Percentiles rank a stretch among this genome's conserved stretches.
These are phyloP conservation scores for Colletotrichum lupini DNA, from an alignment of 2,329 filamentous ascomycete species.

Conservation along the genomic window DNA sequence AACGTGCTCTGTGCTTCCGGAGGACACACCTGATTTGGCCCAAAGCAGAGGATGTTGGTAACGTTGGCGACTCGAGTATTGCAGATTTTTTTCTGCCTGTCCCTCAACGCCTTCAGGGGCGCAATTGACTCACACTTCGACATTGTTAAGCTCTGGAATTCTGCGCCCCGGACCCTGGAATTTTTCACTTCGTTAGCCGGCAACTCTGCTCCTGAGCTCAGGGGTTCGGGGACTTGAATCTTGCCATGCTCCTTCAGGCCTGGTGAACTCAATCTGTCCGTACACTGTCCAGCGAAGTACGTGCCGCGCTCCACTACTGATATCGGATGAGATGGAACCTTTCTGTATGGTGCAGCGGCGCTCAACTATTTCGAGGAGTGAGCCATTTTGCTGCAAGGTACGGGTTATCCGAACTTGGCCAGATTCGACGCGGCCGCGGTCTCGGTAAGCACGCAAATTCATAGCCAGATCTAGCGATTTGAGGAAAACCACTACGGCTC, in stretches of 20 bases:
- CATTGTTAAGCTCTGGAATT: not conserved
- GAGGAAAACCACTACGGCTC: not conserved
- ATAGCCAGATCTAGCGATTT: not conserved
- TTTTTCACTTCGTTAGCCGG: not conserved
- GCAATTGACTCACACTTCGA: conserved; percentile 1
- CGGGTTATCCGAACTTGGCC: not conserved
- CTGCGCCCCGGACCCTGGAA: not conserved
- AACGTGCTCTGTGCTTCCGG: conserved; percentile 25
- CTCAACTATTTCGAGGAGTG: not conserved
- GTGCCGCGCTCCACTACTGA: not conserved
- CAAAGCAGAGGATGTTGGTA: not conserved
- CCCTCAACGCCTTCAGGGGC: conserved; percentile 5
- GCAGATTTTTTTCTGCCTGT: not conserved
- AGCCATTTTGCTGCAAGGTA: conserved; percentile 12
- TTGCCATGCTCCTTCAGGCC: not conserved
- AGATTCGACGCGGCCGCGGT: conserved; percentile 5
- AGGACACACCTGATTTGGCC: conserved; percentile 17
- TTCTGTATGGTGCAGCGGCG: not conserved
- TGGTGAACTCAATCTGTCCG: conserved; percentile 3
- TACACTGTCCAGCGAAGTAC: conserved; percentile 2
- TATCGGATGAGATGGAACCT: conserved; percentile 8
- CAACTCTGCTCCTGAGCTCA: not conserved
- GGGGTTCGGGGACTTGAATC: not conserved
- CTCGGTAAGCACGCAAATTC: not conserved
- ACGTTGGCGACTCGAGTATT: not conserved